These are phyloP conservation scores for Pelargonium citronellum DNA, from an alignment of 441 rosid genomes.

Conservation along the genomic window DNA sequence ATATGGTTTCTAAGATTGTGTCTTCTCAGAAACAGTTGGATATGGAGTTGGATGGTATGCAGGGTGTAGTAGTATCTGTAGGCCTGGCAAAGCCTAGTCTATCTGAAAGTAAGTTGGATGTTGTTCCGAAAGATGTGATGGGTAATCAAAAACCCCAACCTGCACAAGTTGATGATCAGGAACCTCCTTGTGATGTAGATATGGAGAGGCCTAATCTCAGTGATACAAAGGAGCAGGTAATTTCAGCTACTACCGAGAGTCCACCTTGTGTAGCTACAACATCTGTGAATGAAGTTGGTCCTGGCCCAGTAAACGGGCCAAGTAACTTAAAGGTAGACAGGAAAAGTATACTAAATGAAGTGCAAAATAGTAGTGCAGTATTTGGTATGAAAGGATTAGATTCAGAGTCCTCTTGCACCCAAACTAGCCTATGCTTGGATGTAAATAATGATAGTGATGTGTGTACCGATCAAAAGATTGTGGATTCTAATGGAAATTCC, in stretches of 20 bases:
- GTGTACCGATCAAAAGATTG: conserved; percentile 33
- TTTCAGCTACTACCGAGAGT: conserved; percentile 37
- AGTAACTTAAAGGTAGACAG: conserved; percentile 36
- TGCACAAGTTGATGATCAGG: conserved; percentile 32
- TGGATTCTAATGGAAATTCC: conserved; percentile 40
- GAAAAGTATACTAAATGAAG: conserved; percentile 36
- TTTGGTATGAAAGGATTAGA: conserved; percentile 46
- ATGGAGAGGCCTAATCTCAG: conserved; percentile 32
- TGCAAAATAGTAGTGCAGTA: conserved; percentile 33
- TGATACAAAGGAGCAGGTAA: conserved; percentile 38
- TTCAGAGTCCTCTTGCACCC: conserved; percentile 65
- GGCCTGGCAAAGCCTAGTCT: conserved; percentile 33
- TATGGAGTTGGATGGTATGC: conserved; percentile 44
- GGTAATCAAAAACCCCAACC: conserved; percentile 33
- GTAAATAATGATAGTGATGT: conserved; percentile 45
- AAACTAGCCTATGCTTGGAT: conserved; percentile 45
- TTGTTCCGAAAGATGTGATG: conserved; percentile 29
- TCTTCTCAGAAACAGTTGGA: conserved; percentile 42
- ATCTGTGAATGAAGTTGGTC: conserved; percentile 35
- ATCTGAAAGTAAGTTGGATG: conserved; percentile 42
- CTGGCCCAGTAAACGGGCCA: conserved; percentile 40
- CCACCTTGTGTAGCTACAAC: conserved; percentile 33
- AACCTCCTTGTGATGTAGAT: conserved; percentile 28
- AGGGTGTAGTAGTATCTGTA: conserved; percentile 31
- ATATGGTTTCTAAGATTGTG: conserved; percentile 39